Conservation (phyloP, 169 alveolate genomes). For the Eimeria maxima region DNA sequence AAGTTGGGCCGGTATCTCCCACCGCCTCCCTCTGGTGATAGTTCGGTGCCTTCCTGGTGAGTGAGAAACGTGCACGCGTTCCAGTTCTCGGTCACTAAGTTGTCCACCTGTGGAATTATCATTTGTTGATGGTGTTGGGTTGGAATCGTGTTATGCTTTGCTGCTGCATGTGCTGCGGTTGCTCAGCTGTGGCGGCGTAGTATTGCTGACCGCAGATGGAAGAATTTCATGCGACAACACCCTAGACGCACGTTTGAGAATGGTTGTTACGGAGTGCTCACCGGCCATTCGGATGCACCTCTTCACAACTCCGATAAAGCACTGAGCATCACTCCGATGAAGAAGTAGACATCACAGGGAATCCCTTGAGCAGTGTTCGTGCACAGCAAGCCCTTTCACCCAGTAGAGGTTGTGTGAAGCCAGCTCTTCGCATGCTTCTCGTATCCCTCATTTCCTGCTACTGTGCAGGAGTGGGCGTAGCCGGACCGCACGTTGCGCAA, state of each 20-base stretch:
- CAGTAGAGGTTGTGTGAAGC: not conserved
- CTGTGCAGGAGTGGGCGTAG: not conserved
- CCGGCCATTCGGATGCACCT: slow-evolving; percentile 80
- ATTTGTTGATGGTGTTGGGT: not conserved
- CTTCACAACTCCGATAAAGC: slow-evolving; percentile 77
- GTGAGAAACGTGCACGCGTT: not conserved
- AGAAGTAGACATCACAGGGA: slow-evolving; percentile 2
- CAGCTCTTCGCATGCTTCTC: not conserved
- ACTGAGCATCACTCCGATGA: slow-evolving; percentile 6
- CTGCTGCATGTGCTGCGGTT: not conserved
- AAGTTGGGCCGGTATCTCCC: slow-evolving; percentile 86
- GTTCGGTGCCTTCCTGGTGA: slow-evolving; percentile 87
- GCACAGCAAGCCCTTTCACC: not conserved
- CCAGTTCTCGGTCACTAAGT: not conserved
- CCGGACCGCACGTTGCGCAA: slow-evolving; percentile 23
- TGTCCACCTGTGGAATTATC: not conserved
- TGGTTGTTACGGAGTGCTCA: slow-evolving; percentile 81
- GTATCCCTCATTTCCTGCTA: not conserved
- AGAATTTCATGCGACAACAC: slow-evolving; percentile 88
- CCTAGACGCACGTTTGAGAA: slow-evolving; percentile 78
- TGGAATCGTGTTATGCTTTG: not conserved
- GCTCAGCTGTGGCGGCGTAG: slow-evolving; percentile 89
- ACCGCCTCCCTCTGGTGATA: slow-evolving; percentile 90
- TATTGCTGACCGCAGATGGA: slow-evolving; percentile 86
- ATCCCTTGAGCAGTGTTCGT: not conserved